Base-by-base conservation (phyloP, 176 grass and related monocot genomes). In the Hyparrhenia diplandra region DNA sequence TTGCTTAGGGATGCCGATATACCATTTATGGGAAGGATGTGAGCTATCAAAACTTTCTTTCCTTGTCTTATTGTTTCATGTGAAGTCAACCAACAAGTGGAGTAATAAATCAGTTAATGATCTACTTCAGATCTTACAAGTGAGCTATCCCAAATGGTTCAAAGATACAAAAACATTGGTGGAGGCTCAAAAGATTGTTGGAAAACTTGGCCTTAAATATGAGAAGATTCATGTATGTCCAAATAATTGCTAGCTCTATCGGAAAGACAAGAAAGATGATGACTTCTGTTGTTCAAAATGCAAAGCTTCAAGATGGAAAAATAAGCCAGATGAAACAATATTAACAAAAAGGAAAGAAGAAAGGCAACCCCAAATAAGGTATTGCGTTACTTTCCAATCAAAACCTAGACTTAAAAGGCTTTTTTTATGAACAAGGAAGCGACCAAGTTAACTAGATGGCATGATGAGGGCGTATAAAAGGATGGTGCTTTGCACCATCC, bases 21-120 rank as follows among this genome's bases (percentile, higher is more conserved):
- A 31, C 70, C 45, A n/a, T 12, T 36, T 37, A 34, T 73, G 70
- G 31, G 27, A 75, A 34, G 73, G 51, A 2, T 75, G 51, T 75
- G 31, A 58, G 24, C 32, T 75, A 8, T 59, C 73, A 59, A 75
- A 58, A 35, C 73, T 75, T 37, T 37, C 51, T 75, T 75, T 75
- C 10, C 49, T 75, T 4, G 31, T 39, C 25, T 30, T 75, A 4
- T 59, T 75, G 73, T 75, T 75, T 36, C 30, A 75, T 54, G 49
- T 58, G 4, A 75, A 75, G 18, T 75, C 72, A 3, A 57, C 1
- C 20, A 75, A 57, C 72, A 75, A 75, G 31, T 75, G 72, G 72
- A 75, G 72, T 30, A 57, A 75, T 75, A 75, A 58, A 75, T 75
- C 49, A 58, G 16, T 39, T 39, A 39, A 39, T 39, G 37, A 10